A percentile compares a stretch with the other conserved stretches of the same genome.
Evolutionary conservation across 495 filamentous ascomycete species (phyloP).

Genomic region (Lepidopterella palustris): DNA sequence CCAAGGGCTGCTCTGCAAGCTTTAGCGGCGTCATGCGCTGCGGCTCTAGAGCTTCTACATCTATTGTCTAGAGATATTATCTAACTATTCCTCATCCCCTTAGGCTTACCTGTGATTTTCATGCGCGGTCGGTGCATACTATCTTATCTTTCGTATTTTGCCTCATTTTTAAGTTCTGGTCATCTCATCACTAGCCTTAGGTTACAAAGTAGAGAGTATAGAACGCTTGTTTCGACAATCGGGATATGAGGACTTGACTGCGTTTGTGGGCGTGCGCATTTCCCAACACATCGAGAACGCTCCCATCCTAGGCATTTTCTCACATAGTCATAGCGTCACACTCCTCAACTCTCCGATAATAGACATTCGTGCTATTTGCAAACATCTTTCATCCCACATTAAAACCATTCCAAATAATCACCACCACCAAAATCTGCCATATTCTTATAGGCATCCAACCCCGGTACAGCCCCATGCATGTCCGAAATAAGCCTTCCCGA

Average conservation of each 20-base stretch:
- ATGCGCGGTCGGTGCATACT: neutral
- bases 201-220: neutral
- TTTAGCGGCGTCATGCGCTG: too few relatives aligned
- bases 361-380: too few relatives aligned
- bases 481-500: too few relatives aligned
- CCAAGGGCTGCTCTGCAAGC: too few relatives aligned
- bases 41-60: too few relatives aligned
- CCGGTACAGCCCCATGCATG: too few relatives aligned
- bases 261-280: neutral
- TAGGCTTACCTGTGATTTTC: neutral
- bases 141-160: neutral
- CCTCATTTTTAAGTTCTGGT: neutral
- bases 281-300: neutral
- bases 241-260: neutral
- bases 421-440: too few relatives aligned
- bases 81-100: neutral
- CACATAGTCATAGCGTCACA: neutral
- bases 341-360: neutral
- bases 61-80: too few relatives aligned
- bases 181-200: neutral
- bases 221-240: neutral
- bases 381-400: too few relatives aligned
- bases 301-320: neutral
- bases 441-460: too few relatives aligned
- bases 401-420: too few relatives aligned